A percentile compares a stretch with the other conserved stretches of the same genome.
These are phyloP conservation scores for Amanita molliuscula DNA, from an alignment of 768 basidiomycete genomes.

Conservation along the genomic window DNA sequence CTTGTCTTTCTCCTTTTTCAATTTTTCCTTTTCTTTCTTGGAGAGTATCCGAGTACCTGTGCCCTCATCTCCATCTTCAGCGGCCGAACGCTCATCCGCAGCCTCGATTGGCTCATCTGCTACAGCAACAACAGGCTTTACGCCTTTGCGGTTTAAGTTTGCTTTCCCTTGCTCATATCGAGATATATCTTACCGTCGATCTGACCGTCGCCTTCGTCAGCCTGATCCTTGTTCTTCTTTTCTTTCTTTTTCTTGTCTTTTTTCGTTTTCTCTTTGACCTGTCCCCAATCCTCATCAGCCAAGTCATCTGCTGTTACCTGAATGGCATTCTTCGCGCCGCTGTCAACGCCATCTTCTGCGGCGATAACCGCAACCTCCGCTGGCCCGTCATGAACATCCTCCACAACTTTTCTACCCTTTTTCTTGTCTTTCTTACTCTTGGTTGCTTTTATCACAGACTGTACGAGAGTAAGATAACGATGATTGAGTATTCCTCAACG, in stretches of 20 bases:
- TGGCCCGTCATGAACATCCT: constrained; percentile 18
- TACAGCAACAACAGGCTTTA: constrained; percentile 14
- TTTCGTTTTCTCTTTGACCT: constrained; percentile 52
- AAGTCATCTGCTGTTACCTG: constrained; percentile 62
- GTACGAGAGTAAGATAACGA: constrained; percentile 5
- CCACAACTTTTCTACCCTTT: constrained; percentile 29
- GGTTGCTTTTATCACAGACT: constrained; percentile 61
- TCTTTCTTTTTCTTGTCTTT: constrained; percentile 52
- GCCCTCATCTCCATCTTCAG: constrained; percentile 45
- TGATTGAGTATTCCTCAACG: constrained; percentile 5
- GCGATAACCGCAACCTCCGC: constrained; percentile 18
- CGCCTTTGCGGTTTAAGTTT: constrained; percentile 12
- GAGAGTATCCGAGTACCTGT: constrained; percentile 60
- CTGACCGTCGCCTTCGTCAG: constrained; percentile 29
- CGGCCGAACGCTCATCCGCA: constrained; percentile 23
- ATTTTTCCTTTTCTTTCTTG: constrained; percentile 94
- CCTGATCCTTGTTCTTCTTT: constrained; percentile 33
- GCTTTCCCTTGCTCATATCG: neutral
- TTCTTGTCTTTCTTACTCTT: constrained; percentile 49
- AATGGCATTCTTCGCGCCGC: constrained; percentile 27
- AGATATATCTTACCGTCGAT: constrained; percentile 11
- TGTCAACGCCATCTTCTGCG: constrained; percentile 16
- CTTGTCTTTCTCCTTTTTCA: constrained; percentile 98
- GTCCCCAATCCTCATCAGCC: constrained; percentile 66
- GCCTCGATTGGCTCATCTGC: constrained; percentile 15